These are phyloP conservation scores for Cymbopogon flexuosus DNA, from an alignment of 202 grass and related monocot genomes.

Conservation along the genomic window DNA sequence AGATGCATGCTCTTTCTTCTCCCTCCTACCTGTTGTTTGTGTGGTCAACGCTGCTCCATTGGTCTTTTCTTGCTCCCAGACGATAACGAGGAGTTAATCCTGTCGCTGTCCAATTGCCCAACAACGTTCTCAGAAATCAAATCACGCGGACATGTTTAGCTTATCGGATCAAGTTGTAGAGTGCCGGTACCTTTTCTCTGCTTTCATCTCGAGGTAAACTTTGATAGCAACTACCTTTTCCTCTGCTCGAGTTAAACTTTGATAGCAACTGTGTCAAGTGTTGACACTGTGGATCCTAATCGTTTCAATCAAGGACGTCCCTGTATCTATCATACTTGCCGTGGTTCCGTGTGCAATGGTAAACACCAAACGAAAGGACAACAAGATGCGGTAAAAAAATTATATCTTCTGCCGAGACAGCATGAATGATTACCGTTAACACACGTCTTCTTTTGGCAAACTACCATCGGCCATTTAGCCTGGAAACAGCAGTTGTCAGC, in stretches of 20 bases:
- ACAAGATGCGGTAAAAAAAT: not conserved
- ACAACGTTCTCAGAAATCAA: not conserved
- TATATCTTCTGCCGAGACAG: not conserved
- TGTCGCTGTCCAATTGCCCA: slow-evolving; percentile 9
- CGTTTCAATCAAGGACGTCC: not conserved
- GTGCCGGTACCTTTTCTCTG: not conserved
- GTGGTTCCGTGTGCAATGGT: not conserved
- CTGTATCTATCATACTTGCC: not conserved
- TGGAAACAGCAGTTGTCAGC: not conserved
- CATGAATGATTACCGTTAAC: not conserved
- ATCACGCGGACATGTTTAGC: not conserved
- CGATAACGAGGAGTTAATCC: not conserved
- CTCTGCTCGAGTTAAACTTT: not conserved
- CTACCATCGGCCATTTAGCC: not conserved
- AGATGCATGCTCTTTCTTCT: not conserved
- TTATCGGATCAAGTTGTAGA: not conserved
- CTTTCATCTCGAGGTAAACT: not conserved
- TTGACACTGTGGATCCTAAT: not conserved
- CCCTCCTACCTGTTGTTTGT: not conserved
- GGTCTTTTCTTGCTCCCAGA: not conserved
- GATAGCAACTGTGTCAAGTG: not conserved
- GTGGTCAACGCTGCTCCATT: not conserved
- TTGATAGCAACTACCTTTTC: not conserved
- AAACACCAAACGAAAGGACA: not conserved
- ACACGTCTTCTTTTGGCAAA: not conserved